Evolutionary conservation across 2,329 filamentous ascomycete genomes (phyloP).

Genomic region (Fusarium drepaniforme): DNA sequence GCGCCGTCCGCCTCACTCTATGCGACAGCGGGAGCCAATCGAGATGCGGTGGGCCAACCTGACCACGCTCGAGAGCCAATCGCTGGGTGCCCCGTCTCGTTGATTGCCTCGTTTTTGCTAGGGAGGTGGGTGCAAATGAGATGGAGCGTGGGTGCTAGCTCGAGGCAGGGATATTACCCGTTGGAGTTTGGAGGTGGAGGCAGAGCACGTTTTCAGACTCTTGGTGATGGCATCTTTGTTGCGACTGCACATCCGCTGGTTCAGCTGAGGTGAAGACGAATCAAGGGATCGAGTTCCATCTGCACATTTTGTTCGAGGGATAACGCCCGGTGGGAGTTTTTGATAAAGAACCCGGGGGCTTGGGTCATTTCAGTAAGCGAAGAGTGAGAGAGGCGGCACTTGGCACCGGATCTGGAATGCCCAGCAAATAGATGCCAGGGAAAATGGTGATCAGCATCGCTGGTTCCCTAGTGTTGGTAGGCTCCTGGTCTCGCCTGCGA

Average conservation of each 20-base stretch:
- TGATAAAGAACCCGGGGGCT: neutral
- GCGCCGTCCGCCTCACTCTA: conserved; percentile 45
- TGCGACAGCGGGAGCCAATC: conserved; percentile 43
- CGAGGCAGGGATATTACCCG: conserved; percentile 26
- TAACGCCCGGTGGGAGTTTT: neutral
- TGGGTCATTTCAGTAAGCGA: neutral
- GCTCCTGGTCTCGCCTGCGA: conserved; percentile 32
- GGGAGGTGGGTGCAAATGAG: conserved; percentile 38
- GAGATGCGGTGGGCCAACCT: conserved; percentile 37
- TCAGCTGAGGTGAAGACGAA: conserved; percentile 16
- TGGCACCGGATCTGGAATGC: conserved; percentile 11
- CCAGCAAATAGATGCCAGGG: conserved; percentile 24
- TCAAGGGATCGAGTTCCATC: neutral
- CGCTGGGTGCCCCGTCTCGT: conserved; percentile 39
- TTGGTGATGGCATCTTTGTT: conserved; percentile 32
- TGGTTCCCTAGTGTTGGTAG: conserved; percentile 25
- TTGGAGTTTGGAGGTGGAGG: conserved; percentile 24
- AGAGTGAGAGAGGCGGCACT: conserved; percentile 16
- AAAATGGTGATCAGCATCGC: conserved; percentile 37
- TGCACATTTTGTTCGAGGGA: neutral
- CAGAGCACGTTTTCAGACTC: conserved; percentile 15
- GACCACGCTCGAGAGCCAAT: conserved; percentile 41
- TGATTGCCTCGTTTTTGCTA: conserved; percentile 46
- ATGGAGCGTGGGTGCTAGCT: conserved; percentile 26
- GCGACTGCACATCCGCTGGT: neutral